phyloP scores from a whole-genome alignment of 306 rosid genomes.

The Vigna nakashimae region DNA sequence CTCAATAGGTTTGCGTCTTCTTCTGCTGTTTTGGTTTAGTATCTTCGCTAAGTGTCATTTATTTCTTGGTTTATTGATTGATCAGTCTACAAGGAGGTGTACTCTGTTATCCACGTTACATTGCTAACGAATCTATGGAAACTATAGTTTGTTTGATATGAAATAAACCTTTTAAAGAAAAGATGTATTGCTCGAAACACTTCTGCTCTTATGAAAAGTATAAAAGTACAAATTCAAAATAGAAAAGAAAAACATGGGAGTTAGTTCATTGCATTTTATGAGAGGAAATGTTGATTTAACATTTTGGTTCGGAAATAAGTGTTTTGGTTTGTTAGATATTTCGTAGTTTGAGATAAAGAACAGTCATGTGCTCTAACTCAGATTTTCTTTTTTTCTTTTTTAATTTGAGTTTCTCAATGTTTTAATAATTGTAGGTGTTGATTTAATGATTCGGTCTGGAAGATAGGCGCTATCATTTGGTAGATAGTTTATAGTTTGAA shows the following conservation, averaged over 20 bases:
- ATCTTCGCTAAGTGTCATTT: not conserved
- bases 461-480: not conserved
- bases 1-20: conserved; percentile 74
- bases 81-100: not conserved
- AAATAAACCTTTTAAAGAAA: not conserved
- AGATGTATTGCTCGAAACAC: not conserved
- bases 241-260: not conserved
- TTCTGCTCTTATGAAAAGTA: too few relatives aligned
- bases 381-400: not conserved
- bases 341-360: not conserved
- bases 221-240: too few relatives aligned
- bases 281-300: not conserved
- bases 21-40: not conserved
- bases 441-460: not conserved
- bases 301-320: not conserved
- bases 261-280: not conserved
- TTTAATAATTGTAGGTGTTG: not conserved
- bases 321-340: not conserved
- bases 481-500: not conserved
- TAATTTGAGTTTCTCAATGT: not conserved
- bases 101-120: not conserved
- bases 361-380: not conserved
- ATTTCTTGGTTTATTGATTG: conserved; percentile 14
- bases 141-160: not conserved
- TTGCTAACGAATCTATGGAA: not conserved